phyloP scores from a whole-genome alignment of 495 filamentous ascomycete species.

The Aspergillus hancockii region DNA sequence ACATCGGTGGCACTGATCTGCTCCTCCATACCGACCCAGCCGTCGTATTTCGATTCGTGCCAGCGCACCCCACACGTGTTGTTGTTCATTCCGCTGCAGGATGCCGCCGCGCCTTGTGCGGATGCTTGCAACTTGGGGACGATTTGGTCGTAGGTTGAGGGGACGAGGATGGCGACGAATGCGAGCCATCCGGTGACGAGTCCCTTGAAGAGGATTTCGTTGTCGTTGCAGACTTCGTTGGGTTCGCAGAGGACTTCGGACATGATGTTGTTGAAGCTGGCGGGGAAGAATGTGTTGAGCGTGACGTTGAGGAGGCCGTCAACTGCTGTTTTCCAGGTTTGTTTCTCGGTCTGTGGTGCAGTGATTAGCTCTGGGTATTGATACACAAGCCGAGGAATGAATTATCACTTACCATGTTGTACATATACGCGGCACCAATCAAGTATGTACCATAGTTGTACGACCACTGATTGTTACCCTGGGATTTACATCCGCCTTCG shows the following conservation, averaged over 20 bases:
- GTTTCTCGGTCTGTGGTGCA: slow-evolving; percentile 48
- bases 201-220: slow-evolving; percentile 81
- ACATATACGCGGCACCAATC: slow-evolving; percentile 70
- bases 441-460: slow-evolving; percentile 71
- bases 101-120: slow-evolving; percentile 64
- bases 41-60: slow-evolving; percentile 63
- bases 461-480: slow-evolving; percentile 63
- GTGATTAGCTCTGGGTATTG: slow-evolving; percentile 27
- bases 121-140: slow-evolving; percentile 65
- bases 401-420: slow-evolving; percentile 54
- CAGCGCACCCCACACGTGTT: slow-evolving; percentile 75
- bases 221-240: slow-evolving; percentile 59
- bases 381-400: background rate
- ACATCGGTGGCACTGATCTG: slow-evolving; percentile 58
- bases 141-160: slow-evolving; percentile 61
- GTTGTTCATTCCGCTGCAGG: slow-evolving; percentile 63
- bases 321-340: slow-evolving; percentile 57
- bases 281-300: slow-evolving; percentile 58
- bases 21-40: slow-evolving; percentile 57
- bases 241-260: slow-evolving; percentile 75
- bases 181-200: slow-evolving; percentile 78
- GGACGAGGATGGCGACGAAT: slow-evolving; percentile 63
- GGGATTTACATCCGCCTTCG: slow-evolving; percentile 50
- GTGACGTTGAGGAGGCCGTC: slow-evolving; percentile 58
- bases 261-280: slow-evolving; percentile 52